These are phyloP conservation scores for Boletus bicolor DNA, from an alignment of 768 basidiomycete genomes.

Conservation along the genomic window DNA sequence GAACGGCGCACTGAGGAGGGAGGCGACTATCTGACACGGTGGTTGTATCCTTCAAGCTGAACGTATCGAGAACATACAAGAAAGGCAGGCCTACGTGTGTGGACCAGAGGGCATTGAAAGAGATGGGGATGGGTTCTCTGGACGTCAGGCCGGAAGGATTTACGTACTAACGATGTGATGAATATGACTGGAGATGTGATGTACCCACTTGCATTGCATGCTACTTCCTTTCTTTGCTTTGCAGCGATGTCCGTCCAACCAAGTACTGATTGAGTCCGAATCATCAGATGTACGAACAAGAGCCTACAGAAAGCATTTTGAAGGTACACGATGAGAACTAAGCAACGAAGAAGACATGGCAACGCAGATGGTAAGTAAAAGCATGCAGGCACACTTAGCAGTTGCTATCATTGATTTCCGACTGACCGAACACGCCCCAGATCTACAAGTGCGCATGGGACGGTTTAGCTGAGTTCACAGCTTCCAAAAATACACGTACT, in stretches of 20 bases:
- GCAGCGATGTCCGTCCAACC: neutral
- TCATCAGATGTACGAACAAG: neutral
- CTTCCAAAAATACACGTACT: slow-evolving; percentile 1
- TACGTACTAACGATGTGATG: slow-evolving; percentile 33
- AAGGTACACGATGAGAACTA: neutral
- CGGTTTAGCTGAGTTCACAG: neutral
- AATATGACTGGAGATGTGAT: neutral
- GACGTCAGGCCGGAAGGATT: slow-evolving; percentile 42
- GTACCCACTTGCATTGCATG: neutral
- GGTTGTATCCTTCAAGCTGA: no score
- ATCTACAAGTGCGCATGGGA: slow-evolving; percentile 7
- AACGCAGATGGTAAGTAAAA: neutral
- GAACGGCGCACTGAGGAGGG: no score
- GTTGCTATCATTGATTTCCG: slow-evolving; percentile 22
- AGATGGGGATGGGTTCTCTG: slow-evolving; percentile 33
- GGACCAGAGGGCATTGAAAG: slow-evolving; percentile 42
- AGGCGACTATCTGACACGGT: no score
- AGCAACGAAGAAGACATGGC: neutral
- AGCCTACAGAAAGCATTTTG: neutral
- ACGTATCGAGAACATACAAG: slow-evolving; percentile 11
- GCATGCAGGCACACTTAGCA: slow-evolving; percentile 11
- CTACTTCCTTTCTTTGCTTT: neutral
- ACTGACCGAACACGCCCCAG: slow-evolving; percentile 22
- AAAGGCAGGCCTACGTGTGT: slow-evolving; percentile 44
- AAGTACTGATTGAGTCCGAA: neutral